These are phyloP conservation scores for Geotrichum fermentans DNA, from an alignment of 1,139 yeast genomes.

Conservation along the genomic window DNA sequence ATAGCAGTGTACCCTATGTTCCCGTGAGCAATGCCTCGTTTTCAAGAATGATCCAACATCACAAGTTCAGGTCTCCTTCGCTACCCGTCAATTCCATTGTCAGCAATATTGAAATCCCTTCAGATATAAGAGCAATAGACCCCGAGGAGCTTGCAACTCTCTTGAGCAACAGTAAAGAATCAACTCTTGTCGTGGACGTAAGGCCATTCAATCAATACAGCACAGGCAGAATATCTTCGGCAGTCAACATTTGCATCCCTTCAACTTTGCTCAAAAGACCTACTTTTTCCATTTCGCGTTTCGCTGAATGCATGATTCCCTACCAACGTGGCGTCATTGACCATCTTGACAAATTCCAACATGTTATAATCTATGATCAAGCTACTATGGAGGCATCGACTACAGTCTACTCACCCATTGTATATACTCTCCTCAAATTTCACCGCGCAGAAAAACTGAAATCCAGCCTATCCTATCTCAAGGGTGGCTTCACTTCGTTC, in stretches of 20 bases:
- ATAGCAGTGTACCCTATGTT: background rate
- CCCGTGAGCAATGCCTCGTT: background rate
- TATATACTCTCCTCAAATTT: constrained; percentile 48
- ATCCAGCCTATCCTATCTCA: constrained; percentile 30
- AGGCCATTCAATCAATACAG: constrained; percentile 65
- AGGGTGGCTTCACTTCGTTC: constrained; percentile 39
- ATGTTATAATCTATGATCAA: constrained; percentile 51
- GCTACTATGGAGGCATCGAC: constrained; percentile 37
- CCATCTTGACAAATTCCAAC: constrained; percentile 28
- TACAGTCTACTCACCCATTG: constrained; percentile 32
- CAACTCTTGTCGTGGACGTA: constrained; percentile 49
- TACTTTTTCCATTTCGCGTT: constrained; percentile 53
- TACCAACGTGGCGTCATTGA: constrained; percentile 36
- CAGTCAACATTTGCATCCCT: constrained; percentile 70
- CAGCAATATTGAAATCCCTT: constrained; percentile 20
- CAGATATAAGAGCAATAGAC: constrained; percentile 1
- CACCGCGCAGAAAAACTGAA: constrained; percentile 33
- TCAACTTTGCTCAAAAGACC: constrained; percentile 69
- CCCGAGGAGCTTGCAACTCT: constrained; percentile 15
- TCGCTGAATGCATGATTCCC: constrained; percentile 51
- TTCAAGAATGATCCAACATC: constrained; percentile 12
- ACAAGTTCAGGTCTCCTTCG: constrained; percentile 26
- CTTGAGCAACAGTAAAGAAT: background rate
- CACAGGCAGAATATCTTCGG: constrained; percentile 47
- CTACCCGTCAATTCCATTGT: constrained; percentile 23